Conservation (phyloP, 176 grass and related monocot genomes). For the Triticum turgidum region DNA sequence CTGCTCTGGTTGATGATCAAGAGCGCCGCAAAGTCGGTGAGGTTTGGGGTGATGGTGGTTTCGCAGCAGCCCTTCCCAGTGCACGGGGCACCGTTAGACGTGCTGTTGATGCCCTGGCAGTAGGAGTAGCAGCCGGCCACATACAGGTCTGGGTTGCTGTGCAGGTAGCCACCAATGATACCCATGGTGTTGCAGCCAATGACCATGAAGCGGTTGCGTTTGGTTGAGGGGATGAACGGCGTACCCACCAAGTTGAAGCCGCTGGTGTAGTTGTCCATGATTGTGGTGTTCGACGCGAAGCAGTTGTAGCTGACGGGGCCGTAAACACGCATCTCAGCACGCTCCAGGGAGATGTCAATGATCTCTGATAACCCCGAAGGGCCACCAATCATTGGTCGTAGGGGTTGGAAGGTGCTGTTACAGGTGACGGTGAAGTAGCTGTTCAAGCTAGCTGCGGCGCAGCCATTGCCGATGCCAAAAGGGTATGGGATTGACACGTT, state of each 20-base stretch:
- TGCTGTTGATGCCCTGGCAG: slow-evolving; percentile 30
- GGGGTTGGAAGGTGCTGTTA: background rate
- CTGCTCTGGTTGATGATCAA: background rate
- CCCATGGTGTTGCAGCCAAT: slow-evolving; percentile 34
- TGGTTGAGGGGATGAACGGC: background rate
- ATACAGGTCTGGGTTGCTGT: background rate
- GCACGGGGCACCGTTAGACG: background rate
- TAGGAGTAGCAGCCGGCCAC: slow-evolving; percentile 42
- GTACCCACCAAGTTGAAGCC: background rate
- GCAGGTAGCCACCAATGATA: background rate
- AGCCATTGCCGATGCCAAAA: slow-evolving; percentile 15
- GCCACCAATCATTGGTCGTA: background rate
- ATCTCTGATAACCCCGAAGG: background rate
- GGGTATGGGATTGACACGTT: slow-evolving; percentile 25
- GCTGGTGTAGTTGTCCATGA: background rate
- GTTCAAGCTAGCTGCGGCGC: background rate
- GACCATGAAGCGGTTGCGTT: slow-evolving; percentile 27
- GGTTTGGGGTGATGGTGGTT: slow-evolving; percentile 7
- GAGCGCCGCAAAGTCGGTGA: background rate
- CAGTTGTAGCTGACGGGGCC: slow-evolving; percentile 6
- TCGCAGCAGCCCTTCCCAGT: slow-evolving; percentile 39
- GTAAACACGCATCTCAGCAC: background rate
- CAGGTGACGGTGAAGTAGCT: slow-evolving; percentile 28
- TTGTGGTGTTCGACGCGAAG: background rate
- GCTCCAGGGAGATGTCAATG: slow-evolving; percentile 5